Evolutionary conservation across 2,329 filamentous ascomycete species (phyloP).

Genomic region (Colletotrichum truncatum): DNA sequence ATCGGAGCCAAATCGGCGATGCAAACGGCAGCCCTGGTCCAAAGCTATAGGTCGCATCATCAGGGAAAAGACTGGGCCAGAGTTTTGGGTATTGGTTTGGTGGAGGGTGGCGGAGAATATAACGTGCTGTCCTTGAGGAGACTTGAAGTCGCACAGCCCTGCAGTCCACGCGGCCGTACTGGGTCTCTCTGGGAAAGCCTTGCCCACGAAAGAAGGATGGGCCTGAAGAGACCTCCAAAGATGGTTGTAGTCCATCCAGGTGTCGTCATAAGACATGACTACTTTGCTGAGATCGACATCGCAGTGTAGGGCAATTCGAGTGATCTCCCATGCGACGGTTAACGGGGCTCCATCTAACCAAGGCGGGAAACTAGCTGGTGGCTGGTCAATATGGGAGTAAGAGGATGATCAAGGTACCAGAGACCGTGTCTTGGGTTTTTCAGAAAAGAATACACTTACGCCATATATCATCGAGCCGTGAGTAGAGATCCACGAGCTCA

Average conservation of each 20-base stretch:
- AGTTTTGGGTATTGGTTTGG: slow-evolving; percentile 24
- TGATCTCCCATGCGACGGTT: slow-evolving; percentile 61
- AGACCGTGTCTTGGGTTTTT: too few species aligned
- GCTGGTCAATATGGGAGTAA: background rate
- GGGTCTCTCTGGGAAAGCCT: slow-evolving; percentile 58
- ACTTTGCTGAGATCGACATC: slow-evolving; percentile 47
- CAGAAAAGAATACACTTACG: background rate
- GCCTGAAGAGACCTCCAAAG: slow-evolving; percentile 52
- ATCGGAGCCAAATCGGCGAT: slow-evolving; percentile 65
- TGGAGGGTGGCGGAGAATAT: slow-evolving; percentile 46
- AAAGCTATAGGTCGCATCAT: slow-evolving; percentile 58
- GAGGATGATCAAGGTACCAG: background rate
- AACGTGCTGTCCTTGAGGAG: slow-evolving; percentile 45
- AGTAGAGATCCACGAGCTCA: slow-evolving; percentile 9
- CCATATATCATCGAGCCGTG: slow-evolving; percentile 10
- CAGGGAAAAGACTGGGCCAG: slow-evolving; percentile 54
- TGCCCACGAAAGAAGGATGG: slow-evolving; percentile 51
- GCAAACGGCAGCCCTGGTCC: slow-evolving; percentile 60
- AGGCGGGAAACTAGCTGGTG: slow-evolving; percentile 7
- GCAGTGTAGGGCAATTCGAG: slow-evolving; percentile 57
- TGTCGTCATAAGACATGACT: slow-evolving; percentile 46
- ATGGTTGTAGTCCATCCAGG: slow-evolving; percentile 52
- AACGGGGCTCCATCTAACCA: slow-evolving; percentile 54
- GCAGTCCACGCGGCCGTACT: slow-evolving; percentile 55
- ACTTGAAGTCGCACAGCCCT: slow-evolving; percentile 47